Evolutionary conservation across 306 rosid species (phyloP), one percentile per base, ranked within the genome.

Genomic region (Quercus aquifolioides): DNA sequence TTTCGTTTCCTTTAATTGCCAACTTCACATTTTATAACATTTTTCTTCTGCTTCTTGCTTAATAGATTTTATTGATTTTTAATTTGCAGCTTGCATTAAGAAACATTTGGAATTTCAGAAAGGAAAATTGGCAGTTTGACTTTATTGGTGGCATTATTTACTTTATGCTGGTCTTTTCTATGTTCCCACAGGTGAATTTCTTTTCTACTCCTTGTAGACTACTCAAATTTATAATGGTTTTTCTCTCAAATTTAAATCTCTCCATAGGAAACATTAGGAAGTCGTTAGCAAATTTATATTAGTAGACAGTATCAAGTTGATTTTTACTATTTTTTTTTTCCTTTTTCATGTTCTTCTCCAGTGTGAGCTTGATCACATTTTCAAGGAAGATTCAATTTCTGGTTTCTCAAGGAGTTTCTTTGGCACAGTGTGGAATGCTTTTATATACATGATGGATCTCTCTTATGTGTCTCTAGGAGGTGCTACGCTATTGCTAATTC

Each of bases 101-200:
- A 76, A 95, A 95, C 82, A 95, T 95, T 78, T 88, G 89, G 71
- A 93, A 95, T 78, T 95, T 93, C 81, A 88, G 98, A n/a, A 95
- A 95, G 92, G 91, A 93, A 89, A 95, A 95, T 78, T 91, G 99
- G 99, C 99, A 88, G 81, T 95, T 95, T 88, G 99, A 95, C 88
- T 89, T 91, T 83, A 91, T 93, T 77, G 99, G 99, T 74, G 99
- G 99, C 84, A 89, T 95, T 74, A 88, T 95, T 83, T 95, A 95
- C 87, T 95, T 95, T 78, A 23, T 88, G 28, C 82, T 95, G 78
- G 96, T 87, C 33, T 91, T 93, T 81, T 95, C 99, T 54, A 89
- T 95, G 97, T 91, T 95, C 83, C 99, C 99, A 26, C 97, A 87
- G 84, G 99, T 93, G 79, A 86, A 94, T 79, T 84, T 49, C 71